Evolutionary conservation across 257 asterid genomes (phyloP), one percentile per base, ranked within the genome.

Genomic region (Nicotiana benthamiana): DNA sequence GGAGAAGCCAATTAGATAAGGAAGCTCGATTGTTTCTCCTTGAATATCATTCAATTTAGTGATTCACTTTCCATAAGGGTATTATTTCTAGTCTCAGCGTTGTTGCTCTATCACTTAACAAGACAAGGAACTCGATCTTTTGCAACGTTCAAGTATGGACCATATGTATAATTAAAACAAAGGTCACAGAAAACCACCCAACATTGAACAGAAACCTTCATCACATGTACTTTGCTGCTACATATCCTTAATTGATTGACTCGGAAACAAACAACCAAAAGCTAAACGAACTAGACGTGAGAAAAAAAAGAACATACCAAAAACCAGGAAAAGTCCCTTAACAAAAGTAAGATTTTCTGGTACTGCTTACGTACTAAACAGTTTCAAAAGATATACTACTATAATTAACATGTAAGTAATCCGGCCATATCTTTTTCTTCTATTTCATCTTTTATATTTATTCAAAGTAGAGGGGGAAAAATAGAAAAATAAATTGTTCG

Each of bases 201-300:
- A 56, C 62, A 7, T 18, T 6, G 26, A n/a, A 56, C 26, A 56
- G 62, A 20, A 59, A 20, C 10, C 66, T 24, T 22, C 34, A 22
- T 70, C 77, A 70, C 57, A 46, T 46, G 77, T 70, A 8, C 36
- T n/a, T 70, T 70, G 77, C 60, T 22, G 7, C 1, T 46, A 22
- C 6, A 24, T 72, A 72, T 70, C 61, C 60, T 46, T 48, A 48
- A 48, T 6, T 72, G n/a, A 15, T 24, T 15, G 61, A 26, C 22
- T 7, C 15, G 24, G 56, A 15, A 24, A 24, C 26, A 24, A 46
- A 48, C 79, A 74, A 74, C 34, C 17, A 74, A 24, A 48, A 17
- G 8, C 5, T 74, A 48, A 74, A 74, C 59, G 26, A 74, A 74
- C 43, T 74, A 48, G 79, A 48, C 79, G 61, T 74, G 79, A 74